Base-by-base conservation (phyloP, 169 alveolate species). In the Babesia ovata region DNA sequence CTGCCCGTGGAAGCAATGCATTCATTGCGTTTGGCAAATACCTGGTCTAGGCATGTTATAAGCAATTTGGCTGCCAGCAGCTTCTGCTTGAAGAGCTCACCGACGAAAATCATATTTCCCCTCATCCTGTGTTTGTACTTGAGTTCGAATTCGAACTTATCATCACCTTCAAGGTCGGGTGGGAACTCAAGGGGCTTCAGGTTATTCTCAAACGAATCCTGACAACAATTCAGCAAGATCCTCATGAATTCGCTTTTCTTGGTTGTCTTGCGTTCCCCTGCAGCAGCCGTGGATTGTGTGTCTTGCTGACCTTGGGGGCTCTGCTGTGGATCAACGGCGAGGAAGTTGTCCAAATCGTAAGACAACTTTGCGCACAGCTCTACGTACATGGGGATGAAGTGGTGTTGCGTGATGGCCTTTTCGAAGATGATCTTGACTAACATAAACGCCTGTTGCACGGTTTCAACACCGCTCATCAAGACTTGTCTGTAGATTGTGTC, bases 91-190 rank as follows among this genome's bases (percentile, higher is more conserved):
- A 92, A 90, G 45, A 92, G 79, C 56, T 92, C 94, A 12, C 95
- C 95, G 73, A 92, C 94, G 63, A 92, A 92, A 17, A 92, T 72
- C 95, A 92, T 92, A 75, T 92, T 92, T 61, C 95, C 95, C 74
- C 94, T 85, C 92, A 92, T 92, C 77, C 88, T 91, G 77, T 92
- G 91, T 72, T 92, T 92, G 81, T 92, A 91, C 86, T 88, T 92
- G 13, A 86, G 94, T 61, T 92, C 94, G 77, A 79, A 90, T 63
- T 92, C 95, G 62, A 92, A 92, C 46, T 78, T 77, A 63, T 92
- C 95, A 36, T 91, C 95, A 29, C 91, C 95, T 62, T 91, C 91
- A 26, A 92, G 81, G 48, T 89, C 75, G 22, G 84, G 84, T 36
- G 95, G 95, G 16, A 85, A 76, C 62, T 79, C 92, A 76, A 92